Evolutionary conservation across 257 asterid species (phyloP).

Genomic region (Cordia subcordata): DNA sequence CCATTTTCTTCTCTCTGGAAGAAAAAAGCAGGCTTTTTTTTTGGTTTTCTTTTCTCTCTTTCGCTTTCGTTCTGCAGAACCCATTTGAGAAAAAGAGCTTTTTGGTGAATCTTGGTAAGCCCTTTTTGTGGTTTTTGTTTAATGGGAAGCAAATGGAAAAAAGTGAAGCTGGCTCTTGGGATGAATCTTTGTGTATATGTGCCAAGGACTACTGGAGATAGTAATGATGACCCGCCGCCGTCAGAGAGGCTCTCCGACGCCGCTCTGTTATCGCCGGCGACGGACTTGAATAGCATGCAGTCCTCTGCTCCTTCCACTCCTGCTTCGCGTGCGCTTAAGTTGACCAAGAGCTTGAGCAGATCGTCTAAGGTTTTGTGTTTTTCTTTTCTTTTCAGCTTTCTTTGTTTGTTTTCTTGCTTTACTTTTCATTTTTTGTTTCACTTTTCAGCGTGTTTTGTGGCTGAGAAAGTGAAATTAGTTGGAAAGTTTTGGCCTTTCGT

Average conservation of each 20-base stretch:
- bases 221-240: constrained; percentile 34
- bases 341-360: constrained; percentile 79
- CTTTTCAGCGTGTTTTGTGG: not conserved
- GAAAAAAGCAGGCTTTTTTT: constrained; percentile 1
- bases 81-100: constrained; percentile 17
- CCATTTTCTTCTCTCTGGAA: constrained; percentile 12
- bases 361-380: constrained; percentile 70
- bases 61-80: constrained; percentile 8
- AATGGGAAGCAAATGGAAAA: constrained; percentile 95
- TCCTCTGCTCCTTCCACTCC: constrained; percentile 49
- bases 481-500: not conserved
- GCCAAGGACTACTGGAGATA: constrained; percentile 45
- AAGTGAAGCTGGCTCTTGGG: constrained; percentile 80
- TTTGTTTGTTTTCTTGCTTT: not conserved
- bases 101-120: constrained; percentile 22
- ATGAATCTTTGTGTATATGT: constrained; percentile 62
- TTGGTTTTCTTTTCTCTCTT: too few relatives aligned
- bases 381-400: not conserved
- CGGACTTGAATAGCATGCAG: constrained; percentile 29
- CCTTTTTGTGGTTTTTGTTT: not conserved
- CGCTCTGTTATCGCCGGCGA: constrained; percentile 58
- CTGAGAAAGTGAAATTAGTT: not conserved
- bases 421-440: not conserved
- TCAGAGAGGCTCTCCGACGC: constrained; percentile 57
- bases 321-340: constrained; percentile 42